A percentile compares a stretch with the other conserved stretches of the same genome.
Evolutionary conservation across 163 green algal species (phyloP).

Genomic region (Scenedesmus sp.): DNA sequence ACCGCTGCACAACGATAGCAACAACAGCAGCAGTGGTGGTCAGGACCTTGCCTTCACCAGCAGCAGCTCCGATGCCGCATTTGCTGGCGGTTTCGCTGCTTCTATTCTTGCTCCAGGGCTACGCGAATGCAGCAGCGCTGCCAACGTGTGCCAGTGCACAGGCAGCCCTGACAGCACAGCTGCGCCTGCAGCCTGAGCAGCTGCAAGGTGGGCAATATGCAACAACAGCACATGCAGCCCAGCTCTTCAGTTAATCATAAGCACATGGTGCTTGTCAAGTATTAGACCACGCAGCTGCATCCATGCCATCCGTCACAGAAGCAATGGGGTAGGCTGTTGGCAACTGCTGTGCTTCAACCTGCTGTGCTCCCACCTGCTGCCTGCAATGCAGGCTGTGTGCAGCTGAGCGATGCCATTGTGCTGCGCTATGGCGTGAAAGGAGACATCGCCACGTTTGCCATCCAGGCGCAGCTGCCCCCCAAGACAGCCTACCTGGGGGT

Average conservation of each 20-base stretch:
- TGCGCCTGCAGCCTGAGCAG: not conserved
- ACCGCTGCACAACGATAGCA: not conserved
- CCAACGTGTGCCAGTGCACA: not conserved
- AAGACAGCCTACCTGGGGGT: constrained; percentile 29
- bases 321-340: not conserved
- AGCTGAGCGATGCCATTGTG: constrained; percentile 10
- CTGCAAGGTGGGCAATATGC: not conserved
- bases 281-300: no score
- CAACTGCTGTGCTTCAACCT: not conserved
- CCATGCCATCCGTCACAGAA: no score
- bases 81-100: not conserved
- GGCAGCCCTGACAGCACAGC: constrained; percentile 1
- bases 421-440: constrained; percentile 7
- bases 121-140: not conserved
- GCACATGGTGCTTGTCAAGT: no score
- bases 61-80: not conserved
- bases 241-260: not conserved
- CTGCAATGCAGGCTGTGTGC: not conserved
- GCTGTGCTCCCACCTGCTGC: not conserved
- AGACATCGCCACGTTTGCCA: constrained; percentile 21
- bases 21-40: not conserved
- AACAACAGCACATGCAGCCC: not conserved
- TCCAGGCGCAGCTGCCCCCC: not conserved
- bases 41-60: not conserved
- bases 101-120: not conserved